Evolutionary conservation across 148 eudicot genomes (phyloP).

Genomic region (Heliamphora exappendiculata): DNA sequence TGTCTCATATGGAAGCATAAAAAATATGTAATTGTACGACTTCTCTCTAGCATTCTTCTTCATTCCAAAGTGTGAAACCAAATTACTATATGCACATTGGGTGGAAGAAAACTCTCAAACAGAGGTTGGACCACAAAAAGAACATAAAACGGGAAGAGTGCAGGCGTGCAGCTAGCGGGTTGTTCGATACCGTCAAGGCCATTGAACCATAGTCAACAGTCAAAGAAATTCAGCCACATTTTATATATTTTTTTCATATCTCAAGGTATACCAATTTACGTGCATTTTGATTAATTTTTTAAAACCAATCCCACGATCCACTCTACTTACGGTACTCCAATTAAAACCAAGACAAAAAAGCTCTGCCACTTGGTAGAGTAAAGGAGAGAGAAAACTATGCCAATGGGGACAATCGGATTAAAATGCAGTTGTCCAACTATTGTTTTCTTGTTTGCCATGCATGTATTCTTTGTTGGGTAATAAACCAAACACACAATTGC

Average conservation of each 20-base stretch:
- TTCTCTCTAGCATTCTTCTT: not conserved
- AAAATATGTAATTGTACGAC: not conserved
- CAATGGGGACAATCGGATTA: not conserved
- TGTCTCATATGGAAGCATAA: constrained; percentile 5
- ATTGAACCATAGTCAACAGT: constrained; percentile 4
- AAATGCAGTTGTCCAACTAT: not conserved
- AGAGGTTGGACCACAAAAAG: constrained; percentile 8
- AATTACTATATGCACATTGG: not conserved
- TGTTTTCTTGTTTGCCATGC: not conserved
- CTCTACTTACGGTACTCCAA: too few species aligned
- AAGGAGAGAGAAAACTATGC: not conserved
- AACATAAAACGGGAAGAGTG: not conserved
- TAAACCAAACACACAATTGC: too few species aligned
- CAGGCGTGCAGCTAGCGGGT: constrained; percentile 7
- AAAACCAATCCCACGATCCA: too few species aligned
- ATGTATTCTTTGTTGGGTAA: too few species aligned
- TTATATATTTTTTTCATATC: too few species aligned
- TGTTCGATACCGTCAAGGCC: constrained; percentile 20
- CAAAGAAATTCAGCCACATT: constrained; percentile 15
- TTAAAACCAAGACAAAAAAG: too few species aligned
- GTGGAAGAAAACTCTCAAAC: not conserved
- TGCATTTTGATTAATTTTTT: too few species aligned
- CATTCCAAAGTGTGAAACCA: not conserved
- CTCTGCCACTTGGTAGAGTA: too few species aligned
- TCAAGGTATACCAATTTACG: too few species aligned